phyloP scores from a whole-genome alignment of 345 rosid species.

The Eucalyptus cladocalyx region DNA sequence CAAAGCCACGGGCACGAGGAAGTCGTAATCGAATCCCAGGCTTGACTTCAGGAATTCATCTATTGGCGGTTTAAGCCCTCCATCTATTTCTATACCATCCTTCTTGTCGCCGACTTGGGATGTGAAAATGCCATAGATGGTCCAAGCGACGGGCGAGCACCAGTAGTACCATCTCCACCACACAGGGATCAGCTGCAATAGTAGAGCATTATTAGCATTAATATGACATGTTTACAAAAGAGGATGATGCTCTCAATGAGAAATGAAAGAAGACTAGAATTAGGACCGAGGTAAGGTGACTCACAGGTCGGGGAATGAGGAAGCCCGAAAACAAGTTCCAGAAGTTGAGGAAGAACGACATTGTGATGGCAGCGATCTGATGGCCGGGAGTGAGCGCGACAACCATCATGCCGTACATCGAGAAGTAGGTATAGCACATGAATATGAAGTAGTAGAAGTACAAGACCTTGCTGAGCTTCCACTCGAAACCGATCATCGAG shows the following conservation, averaged over 20 bases:
- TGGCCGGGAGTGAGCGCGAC: constrained; percentile 24
- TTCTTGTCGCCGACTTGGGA: constrained; percentile 13
- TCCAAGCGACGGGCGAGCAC: constrained; percentile 32
- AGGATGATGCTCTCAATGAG: background rate
- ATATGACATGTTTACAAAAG: background rate
- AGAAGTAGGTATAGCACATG: constrained; percentile 31
- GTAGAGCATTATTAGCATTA: background rate
- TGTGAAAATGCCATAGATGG: constrained; percentile 24
- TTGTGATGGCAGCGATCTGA: constrained; percentile 20
- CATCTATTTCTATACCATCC: background rate
- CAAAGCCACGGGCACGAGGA: constrained; percentile 9
- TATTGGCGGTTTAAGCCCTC: background rate
- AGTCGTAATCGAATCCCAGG: constrained; percentile 19
- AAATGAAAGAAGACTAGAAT: background rate
- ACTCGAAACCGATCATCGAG: constrained; percentile 23
- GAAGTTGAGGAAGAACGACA: constrained; percentile 26
- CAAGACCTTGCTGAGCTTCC: constrained; percentile 11
- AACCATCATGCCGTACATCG: constrained; percentile 35
- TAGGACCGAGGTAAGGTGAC: background rate
- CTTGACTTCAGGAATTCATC: constrained; percentile 3
- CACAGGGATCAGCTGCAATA: constrained; percentile 13
- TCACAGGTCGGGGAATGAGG: constrained; percentile 23
- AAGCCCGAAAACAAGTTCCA: constrained; percentile 40
- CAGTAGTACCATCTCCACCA: constrained; percentile 56
- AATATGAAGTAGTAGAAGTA: constrained; percentile 28